Base-by-base conservation (phyloP, 805 yeast species). In the Hyphopichia homilentoma region DNA sequence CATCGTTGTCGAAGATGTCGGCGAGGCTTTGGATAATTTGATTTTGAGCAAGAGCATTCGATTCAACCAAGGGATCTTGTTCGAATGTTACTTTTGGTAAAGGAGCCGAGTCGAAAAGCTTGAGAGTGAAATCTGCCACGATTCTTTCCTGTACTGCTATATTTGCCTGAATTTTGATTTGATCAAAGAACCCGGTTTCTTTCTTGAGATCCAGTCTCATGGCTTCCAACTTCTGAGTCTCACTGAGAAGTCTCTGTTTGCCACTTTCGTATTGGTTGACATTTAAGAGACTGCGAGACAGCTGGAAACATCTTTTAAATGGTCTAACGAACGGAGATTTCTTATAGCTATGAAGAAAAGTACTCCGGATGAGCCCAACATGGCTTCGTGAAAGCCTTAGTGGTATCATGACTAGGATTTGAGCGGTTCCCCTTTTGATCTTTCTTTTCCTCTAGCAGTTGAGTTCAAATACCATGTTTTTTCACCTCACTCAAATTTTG, bases 111-210 rank as follows among this genome's bases (percentile, higher is more conserved):
- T 24, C 12, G 12, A n/a, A 24, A 7, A 15, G 14, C 14, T 8
- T 12, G 26, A n/a, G 7, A 7, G 11, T 27, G 21, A 18, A 14
- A 7, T 8, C 14, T 13, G 13, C 30, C 9, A 27, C 22, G 13
- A 16, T 16, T 7, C 6, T 7, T 9, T 27, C 30, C 20, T 27
- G 30, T 18, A 27, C 11, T 27, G 12, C 16, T 27, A 27, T 27
- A 14, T 17, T 21, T 8, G 17, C 11, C 7, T 16, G 19, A 16
- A 27, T 16, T 11, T 18, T n/a, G 7, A 18, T 9, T 16, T 4
- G 12, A 9, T 27, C 22, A 7, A 27, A 11, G n/a, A 27, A 6
- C 16, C 30, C 30, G 14, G 12, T 7, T 5, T 17, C 19, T 11
- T n/a, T 12, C 7, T 26, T 16, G 18, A 26, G 29, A 7, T 26